These are phyloP conservation scores for Calocybe cyanea DNA, from an alignment of 768 basidiomycete genomes.

Conservation along the genomic window DNA sequence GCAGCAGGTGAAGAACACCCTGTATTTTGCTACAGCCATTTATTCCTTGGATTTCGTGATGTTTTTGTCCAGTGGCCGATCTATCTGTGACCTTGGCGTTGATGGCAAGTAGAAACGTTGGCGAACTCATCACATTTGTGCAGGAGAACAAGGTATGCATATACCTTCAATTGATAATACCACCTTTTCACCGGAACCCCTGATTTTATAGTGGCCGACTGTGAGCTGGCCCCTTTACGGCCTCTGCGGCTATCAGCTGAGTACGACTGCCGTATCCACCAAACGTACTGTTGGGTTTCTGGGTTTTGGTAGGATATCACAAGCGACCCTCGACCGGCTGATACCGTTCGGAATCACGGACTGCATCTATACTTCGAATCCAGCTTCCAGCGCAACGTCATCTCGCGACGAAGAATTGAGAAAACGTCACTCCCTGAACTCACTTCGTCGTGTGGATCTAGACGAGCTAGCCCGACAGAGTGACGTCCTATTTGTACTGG, in stretches of 20 bases:
- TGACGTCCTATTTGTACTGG: conserved; percentile 83
- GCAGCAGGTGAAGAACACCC: conserved; percentile 62
- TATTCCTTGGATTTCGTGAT: neutral
- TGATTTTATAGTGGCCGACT: conserved; percentile 63
- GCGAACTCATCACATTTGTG: conserved; percentile 59
- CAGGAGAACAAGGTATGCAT: conserved; percentile 60
- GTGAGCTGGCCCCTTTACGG: conserved; percentile 79
- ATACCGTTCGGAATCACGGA: conserved; percentile 78
- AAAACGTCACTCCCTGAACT: conserved; percentile 26
- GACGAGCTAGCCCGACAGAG: conserved; percentile 71
- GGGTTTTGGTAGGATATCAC: conserved; percentile 93
- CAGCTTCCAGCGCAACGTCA: conserved; percentile 43
- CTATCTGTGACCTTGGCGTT: conserved; percentile 84
- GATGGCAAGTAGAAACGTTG: conserved; percentile 87
- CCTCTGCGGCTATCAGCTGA: conserved; percentile 81
- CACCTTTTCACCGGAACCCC: too few species aligned
- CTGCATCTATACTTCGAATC: conserved; percentile 64
- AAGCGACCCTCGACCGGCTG: conserved; percentile 75
- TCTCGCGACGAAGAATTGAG: conserved; percentile 36
- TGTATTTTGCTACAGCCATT: neutral
- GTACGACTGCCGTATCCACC: conserved; percentile 44
- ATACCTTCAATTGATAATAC: neutral
- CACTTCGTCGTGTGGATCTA: conserved; percentile 57
- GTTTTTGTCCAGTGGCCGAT: conserved; percentile 69
- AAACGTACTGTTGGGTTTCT: conserved; percentile 81